Conservation (phyloP, 225 moss, liverwort and hornwort species). For the Anthoceros angustus region DNA sequence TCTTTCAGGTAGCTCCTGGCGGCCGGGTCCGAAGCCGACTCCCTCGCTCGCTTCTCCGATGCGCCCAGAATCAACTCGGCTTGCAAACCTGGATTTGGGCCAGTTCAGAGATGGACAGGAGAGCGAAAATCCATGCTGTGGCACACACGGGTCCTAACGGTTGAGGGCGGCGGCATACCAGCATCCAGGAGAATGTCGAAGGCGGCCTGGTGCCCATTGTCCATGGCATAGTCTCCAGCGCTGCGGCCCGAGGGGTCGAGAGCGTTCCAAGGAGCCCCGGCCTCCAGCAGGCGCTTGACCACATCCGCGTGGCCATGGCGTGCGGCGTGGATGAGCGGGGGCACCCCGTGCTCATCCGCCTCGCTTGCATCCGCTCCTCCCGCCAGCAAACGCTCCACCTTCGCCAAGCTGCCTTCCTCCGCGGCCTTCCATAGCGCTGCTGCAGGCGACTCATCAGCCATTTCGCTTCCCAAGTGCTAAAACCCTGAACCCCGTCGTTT, state of each 20-base stretch:
- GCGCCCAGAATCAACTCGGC: conserved; percentile 86
- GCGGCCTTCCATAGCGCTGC: conserved; percentile 27
- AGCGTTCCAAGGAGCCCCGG: conserved; percentile 90
- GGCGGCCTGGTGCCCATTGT: conserved; percentile 60
- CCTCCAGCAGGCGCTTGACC: conserved; percentile 44
- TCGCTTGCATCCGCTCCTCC: conserved; percentile 44
- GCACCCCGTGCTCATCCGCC: conserved; percentile 36
- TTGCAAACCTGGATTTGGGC: conserved; percentile 37
- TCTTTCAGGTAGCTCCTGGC: conserved; percentile 72
- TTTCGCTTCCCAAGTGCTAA: background rate
- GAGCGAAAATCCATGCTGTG: background rate
- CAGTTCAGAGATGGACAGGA: background rate
- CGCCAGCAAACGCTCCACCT: conserved; percentile 29
- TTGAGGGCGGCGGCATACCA: conserved; percentile 18
- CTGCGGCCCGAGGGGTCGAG: conserved; percentile 43
- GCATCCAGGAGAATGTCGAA: conserved; percentile 70
- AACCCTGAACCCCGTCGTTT: too few relatives aligned
- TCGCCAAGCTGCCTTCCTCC: conserved; percentile 35
- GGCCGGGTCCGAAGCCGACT: conserved; percentile 14
- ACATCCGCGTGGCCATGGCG: conserved; percentile 47
- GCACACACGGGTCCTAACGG: background rate
- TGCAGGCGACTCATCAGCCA: background rate
- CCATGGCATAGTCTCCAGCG: conserved; percentile 89
- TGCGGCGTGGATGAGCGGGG: conserved; percentile 73
- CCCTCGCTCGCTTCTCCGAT: conserved; percentile 36